Percentiles rank a stretch among this genome's conserved stretches.
Conservation (phyloP, 371 early-diverging fungal species). For the Homolaphlyctis polyrhiza region DNA sequence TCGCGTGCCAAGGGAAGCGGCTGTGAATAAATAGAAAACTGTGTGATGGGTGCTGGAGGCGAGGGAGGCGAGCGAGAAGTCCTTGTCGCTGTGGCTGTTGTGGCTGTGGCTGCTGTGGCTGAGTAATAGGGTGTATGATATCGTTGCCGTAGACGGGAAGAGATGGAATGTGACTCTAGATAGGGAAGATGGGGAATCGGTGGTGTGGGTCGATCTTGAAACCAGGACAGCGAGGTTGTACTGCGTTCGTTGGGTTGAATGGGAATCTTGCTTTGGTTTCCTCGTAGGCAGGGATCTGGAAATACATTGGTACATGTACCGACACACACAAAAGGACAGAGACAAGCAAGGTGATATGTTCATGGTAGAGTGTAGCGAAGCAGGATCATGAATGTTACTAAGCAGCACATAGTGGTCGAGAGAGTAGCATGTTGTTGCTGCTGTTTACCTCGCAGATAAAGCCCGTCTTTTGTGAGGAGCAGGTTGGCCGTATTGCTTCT, state of each 20-base stretch:
- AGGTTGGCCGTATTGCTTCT: too few species aligned
- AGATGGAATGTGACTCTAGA: slow-evolving; percentile 9
- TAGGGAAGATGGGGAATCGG: slow-evolving; percentile 2
- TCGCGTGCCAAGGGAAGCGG: slow-evolving; percentile 8
- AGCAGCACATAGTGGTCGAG: too few species aligned
- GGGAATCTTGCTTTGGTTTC: not conserved
- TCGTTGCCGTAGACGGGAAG: not conserved
- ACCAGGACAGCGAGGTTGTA: slow-evolving; percentile 1
- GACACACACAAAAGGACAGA: not conserved
- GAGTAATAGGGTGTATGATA: not conserved
- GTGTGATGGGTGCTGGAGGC: not conserved
- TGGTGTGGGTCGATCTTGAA: slow-evolving; percentile 1
- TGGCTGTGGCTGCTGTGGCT: too few species aligned
- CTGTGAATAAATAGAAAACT: slow-evolving; percentile 7
- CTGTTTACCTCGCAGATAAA: not conserved
- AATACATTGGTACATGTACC: not conserved
- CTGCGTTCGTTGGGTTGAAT: not conserved
- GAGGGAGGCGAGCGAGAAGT: too few species aligned
- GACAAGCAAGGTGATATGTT: too few species aligned
- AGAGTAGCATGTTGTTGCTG: too few species aligned
- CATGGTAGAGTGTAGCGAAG: too few species aligned
- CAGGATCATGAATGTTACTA: too few species aligned
- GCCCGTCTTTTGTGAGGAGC: slow-evolving; percentile 1
- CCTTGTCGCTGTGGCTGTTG: not conserved
- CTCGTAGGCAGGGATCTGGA: not conserved